phyloP scores from a whole-genome alignment of 2,329 filamentous ascomycete species.

The Paecilomyces variotii region DNA sequence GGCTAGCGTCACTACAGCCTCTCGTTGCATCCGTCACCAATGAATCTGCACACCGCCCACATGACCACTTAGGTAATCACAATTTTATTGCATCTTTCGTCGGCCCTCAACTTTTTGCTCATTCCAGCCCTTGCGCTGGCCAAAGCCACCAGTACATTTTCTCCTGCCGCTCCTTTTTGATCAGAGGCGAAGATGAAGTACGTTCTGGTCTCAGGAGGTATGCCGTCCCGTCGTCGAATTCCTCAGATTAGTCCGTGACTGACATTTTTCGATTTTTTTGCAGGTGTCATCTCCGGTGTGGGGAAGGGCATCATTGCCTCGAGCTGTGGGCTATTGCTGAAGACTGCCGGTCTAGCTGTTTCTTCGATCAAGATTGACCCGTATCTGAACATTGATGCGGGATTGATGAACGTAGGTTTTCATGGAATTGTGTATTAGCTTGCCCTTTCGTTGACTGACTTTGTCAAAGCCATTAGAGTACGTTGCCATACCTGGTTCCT shows the following conservation, averaged over 20 bases:
- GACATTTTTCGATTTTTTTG: background rate
- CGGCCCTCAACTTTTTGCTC: background rate
- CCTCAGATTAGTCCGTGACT: background rate
- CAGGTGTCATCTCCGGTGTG: conserved; percentile 33
- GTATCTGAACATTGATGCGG: conserved; percentile 70
- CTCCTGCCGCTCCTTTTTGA: background rate
- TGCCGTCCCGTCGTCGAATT: conserved; percentile 17
- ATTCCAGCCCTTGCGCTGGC: background rate
- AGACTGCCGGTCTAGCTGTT: conserved; percentile 69
- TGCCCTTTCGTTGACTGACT: background rate
- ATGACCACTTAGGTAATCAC: background rate
- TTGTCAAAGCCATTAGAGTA: background rate
- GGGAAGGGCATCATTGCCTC: conserved; percentile 58
- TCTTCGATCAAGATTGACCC: conserved; percentile 64
- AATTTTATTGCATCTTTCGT: background rate
- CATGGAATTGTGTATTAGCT: conserved; percentile 45
- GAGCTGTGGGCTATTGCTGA: conserved; percentile 64
- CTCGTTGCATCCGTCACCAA: background rate
- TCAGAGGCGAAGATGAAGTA: conserved; percentile 56
- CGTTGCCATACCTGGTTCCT: background rate
- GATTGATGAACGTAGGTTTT: conserved; percentile 44
- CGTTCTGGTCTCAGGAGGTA: conserved; percentile 65
- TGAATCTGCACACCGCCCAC: background rate
- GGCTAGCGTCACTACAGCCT: background rate
- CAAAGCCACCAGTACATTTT: background rate